Conservation (phyloP, 352 stramenopile species). For the Globisporangium acanthophoron region DNA sequence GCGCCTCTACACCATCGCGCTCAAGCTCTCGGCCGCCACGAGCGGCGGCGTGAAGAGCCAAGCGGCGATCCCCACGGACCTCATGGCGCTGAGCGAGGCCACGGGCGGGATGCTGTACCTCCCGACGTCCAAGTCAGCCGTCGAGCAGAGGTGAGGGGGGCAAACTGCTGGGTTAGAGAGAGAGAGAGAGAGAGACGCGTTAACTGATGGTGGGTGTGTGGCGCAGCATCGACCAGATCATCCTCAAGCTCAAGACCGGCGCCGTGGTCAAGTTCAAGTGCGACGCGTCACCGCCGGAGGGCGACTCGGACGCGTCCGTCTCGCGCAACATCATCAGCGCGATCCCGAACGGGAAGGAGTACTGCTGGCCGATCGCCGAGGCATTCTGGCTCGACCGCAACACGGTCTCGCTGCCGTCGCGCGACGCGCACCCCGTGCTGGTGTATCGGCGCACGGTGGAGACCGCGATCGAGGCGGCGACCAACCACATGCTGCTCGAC, state of each 20-base stretch:
- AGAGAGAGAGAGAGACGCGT: too few species aligned
- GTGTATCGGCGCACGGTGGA: constrained; percentile 69
- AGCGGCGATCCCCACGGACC: constrained; percentile 51
- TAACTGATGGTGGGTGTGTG: neutral
- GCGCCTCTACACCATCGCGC: constrained; percentile 69
- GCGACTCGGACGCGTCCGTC: constrained; percentile 36
- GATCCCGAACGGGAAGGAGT: constrained; percentile 74
- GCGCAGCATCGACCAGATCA: constrained; percentile 76
- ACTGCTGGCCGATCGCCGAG: constrained; percentile 77
- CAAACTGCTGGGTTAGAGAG: neutral
- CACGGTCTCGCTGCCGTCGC: constrained; percentile 58
- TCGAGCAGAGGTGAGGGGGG: constrained; percentile 37
- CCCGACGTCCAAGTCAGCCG: constrained; percentile 68
- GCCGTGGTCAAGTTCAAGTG: constrained; percentile 81
- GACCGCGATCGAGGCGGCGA: constrained; percentile 72
- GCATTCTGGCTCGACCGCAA: constrained; percentile 84
- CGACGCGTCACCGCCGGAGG: constrained; percentile 30
- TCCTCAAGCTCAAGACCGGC: constrained; percentile 74
- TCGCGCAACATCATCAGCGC: constrained; percentile 69
- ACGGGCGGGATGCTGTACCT: constrained; percentile 82
- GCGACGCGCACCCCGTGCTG: constrained; percentile 73
- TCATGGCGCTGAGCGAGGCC: constrained; percentile 82
- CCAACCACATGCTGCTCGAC: constrained; percentile 84
- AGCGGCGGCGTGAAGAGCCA: constrained; percentile 39
- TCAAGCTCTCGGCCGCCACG: constrained; percentile 75